Base-by-base conservation (phyloP, 495 filamentous ascomycete genomes). In the Daldinia decipiens region DNA sequence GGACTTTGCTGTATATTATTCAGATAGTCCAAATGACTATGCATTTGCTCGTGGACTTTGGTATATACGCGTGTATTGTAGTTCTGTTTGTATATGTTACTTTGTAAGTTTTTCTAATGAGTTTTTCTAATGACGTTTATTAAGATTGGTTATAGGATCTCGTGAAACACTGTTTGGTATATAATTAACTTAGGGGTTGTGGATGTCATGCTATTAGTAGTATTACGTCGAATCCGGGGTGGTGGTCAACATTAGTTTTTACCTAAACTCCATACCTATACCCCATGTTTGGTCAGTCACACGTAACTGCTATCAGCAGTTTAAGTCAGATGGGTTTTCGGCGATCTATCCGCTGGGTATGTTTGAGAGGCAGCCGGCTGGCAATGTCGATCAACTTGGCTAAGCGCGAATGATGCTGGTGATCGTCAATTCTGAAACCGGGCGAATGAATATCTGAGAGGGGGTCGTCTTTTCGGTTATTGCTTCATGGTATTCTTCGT, bases 1-100 rank as follows among this genome's bases (percentile, higher is more conserved):
- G 62, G 59, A 73, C 63, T 75, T 77, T 74, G 73, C 75, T 77
- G 75, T 77, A 77, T 66, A 77, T 76, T 77, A 77, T 77, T 75
- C 73, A 72, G 68, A 70, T 76, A 76, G 73, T 75, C 73, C 68
- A 53, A 77, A 73, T 62, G 70, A 51, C 65, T 68, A 67, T 31
- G 45, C 45, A 72, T 56, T 60, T 65, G 56, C 61, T 65, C 66
- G 71, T 70, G 69, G 73, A 68, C 61, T 62, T 51, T 45, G 36
- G 56, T 43, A 15, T 43, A 53, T 53, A 53, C 34, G 19, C 39
- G 17, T 34, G 31, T 24, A 21, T 34, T 24, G 32, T 58, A 38
- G 17, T 38, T 24, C 31, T 38, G 19, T 34, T 34, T 39, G 32
- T 24, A 32, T 3, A 24, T 58, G 17, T 40, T 58, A 58, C 17